Evolutionary conservation across 345 rosid species (phyloP), one percentile per base, ranked within the genome.

Genomic region (Sonneratia alba): DNA sequence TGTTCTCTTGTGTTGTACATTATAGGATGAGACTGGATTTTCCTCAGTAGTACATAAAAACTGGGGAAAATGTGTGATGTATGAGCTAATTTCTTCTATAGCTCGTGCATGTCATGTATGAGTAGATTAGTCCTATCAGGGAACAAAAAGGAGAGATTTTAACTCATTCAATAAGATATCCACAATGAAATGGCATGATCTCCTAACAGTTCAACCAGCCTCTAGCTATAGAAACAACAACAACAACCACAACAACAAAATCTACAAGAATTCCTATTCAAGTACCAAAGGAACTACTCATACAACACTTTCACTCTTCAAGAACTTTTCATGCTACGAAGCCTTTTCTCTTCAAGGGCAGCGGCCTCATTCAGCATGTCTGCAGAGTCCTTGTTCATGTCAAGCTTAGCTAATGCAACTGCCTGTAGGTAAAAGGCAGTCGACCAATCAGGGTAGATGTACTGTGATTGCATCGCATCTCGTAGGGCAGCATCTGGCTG

Each of bases 381-480:
- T 43, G 86, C 84, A 9, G 96, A 89, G 75, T 92, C 98, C 78
- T 90, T 85, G 70, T 86, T 87, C 98, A 92, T 92, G 80, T 86
- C 89, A 62, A 92, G 79, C 86, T 88, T 92, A 22, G 95, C 81
- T 40, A 90, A 91, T 56, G 98, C 96, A 66, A 89, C 96, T 0
- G 93, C 92, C 71, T 92, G 98, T 83, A 90, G 85, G 80, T 92
- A 90, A 71, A 90, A 87, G 71, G 98, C 89, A 0, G 98, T 92
- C 36, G 98, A 88, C 96, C 98, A 92, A 2, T 88, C 92, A 0
- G 92, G 92, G 71, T 83, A 87, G 2, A 90, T 90, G 36, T 90
- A 90, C 65, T 92, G 92, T 43, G 96, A 92, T 83, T 92, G 98
- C 96, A 92, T 92, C 45, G 96, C 98, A 78, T 92, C 98, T 75